Conservation (phyloP, 345 rosid species). For the Odontarrhena argentea region DNA sequence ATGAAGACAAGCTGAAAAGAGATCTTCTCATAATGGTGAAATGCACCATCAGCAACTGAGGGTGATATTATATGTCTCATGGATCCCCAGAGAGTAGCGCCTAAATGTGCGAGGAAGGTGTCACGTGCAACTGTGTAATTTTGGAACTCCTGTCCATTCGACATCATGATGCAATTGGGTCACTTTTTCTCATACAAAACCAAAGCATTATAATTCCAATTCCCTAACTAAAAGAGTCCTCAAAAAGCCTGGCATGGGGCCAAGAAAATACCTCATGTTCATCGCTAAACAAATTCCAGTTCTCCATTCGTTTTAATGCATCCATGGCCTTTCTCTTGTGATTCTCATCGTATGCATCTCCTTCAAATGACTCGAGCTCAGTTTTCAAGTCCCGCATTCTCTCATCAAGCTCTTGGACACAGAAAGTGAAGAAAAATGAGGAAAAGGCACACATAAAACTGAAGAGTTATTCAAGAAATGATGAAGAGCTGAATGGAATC, state of each 20-base stretch:
- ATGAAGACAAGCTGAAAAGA: constrained; percentile 91
- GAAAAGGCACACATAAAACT: constrained; percentile 3
- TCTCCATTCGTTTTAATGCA: constrained; percentile 87
- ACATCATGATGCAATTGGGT: constrained; percentile 27
- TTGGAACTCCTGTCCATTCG: constrained; percentile 66
- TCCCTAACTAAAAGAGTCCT: constrained; percentile 18
- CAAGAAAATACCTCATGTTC: constrained; percentile 61
- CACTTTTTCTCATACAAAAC: constrained; percentile 25
- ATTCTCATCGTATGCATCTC: constrained; percentile 80
- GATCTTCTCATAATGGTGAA: constrained; percentile 92
- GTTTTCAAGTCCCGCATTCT: constrained; percentile 91
- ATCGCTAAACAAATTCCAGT: constrained; percentile 93
- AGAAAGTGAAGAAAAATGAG: constrained; percentile 21
- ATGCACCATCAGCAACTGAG: constrained; percentile 94
- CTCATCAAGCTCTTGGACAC: constrained; percentile 85
- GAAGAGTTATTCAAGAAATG: constrained; percentile 19
- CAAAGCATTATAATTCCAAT: constrained; percentile 10
- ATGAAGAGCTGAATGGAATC: constrained; percentile 11
- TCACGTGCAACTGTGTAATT: constrained; percentile 98
- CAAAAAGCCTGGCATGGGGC: constrained; percentile 10
- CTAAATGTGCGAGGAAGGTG: constrained; percentile 93
- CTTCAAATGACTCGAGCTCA: constrained; percentile 92
- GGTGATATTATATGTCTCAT: constrained; percentile 93
- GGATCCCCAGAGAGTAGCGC: constrained; percentile 93
- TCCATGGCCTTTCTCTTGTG: constrained; percentile 81